Conservation (phyloP, 768 basidiomycete species). For the Termitomyces sp. region DNA sequence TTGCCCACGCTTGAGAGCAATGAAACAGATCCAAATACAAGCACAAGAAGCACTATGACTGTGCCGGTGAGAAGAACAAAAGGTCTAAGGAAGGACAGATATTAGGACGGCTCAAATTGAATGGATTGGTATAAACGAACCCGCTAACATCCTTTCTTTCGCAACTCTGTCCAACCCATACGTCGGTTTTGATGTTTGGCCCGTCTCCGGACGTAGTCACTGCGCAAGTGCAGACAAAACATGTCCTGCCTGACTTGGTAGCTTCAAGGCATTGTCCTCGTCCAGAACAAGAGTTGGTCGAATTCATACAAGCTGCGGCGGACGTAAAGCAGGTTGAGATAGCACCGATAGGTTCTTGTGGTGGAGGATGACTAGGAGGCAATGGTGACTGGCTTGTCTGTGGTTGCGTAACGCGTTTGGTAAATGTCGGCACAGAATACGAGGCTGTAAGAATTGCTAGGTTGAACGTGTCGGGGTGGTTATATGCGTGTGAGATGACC, state of each 20-base stretch:
- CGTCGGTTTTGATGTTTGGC: conserved; percentile 47
- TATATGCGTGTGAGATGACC: conserved; percentile 37
- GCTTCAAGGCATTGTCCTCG: conserved; percentile 61
- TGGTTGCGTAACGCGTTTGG: conserved; percentile 32
- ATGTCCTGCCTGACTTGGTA: conserved; percentile 51
- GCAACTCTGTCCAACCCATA: conserved; percentile 73
- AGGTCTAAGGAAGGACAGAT: conserved; percentile 36
- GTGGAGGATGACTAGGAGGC: conserved; percentile 32
- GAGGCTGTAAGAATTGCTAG: conserved; percentile 52
- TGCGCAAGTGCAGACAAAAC: conserved; percentile 50
- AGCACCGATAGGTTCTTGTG: conserved; percentile 50
- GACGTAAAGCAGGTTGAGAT: conserved; percentile 59
- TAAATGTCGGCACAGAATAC: conserved; percentile 15
- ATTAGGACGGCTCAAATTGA: conserved; percentile 5
- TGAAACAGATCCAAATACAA: conserved; percentile 62
- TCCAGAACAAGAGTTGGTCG: conserved; percentile 64
- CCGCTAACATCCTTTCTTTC: conserved; percentile 77
- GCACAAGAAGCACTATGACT: conserved; percentile 52
- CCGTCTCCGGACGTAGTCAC: conserved; percentile 43
- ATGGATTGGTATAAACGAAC: conserved; percentile 35
- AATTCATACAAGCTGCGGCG: conserved; percentile 48
- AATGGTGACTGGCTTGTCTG: conserved; percentile 43
- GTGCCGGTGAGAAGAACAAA: conserved; percentile 75
- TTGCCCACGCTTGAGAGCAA: conserved; percentile 59
- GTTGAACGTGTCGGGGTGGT: conserved; percentile 30